Evolutionary conservation across 2,329 filamentous ascomycete species (phyloP).

Genomic region (Talaromyces sp.): DNA sequence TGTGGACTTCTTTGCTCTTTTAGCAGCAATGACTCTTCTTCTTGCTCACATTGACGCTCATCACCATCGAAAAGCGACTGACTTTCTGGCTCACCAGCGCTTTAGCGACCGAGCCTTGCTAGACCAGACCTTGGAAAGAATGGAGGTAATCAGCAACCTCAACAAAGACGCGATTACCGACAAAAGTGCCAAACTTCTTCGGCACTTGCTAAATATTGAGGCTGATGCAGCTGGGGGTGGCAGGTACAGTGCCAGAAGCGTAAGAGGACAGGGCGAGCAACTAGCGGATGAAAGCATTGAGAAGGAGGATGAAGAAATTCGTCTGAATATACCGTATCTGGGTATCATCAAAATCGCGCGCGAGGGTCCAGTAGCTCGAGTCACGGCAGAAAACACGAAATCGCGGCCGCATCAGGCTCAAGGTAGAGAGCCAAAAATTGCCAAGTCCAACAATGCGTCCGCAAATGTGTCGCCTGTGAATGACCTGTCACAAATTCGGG

Average conservation of each 20-base stretch:
- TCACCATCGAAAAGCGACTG: conserved; percentile 22
- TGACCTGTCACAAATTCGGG: background rate
- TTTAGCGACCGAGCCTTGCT: conserved; percentile 39
- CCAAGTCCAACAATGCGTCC: background rate
- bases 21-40: conserved; percentile 38
- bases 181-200: conserved; percentile 31
- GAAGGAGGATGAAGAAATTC: background rate
- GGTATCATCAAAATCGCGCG: conserved; percentile 19
- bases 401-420: background rate
- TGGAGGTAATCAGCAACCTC: conserved; percentile 28
- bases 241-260: conserved; percentile 8
- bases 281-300: background rate
- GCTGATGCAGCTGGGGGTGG: conserved; percentile 25
- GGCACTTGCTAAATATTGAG: conserved; percentile 33
- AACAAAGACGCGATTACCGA: conserved; percentile 31
- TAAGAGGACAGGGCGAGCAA: background rate
- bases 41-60: conserved; percentile 37
- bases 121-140: conserved; percentile 34
- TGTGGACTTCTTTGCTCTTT: conserved; percentile 39
- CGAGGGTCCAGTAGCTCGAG: conserved; percentile 12
- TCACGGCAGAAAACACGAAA: background rate
- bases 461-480: background rate
- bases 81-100: conserved; percentile 38
- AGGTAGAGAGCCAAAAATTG: background rate
- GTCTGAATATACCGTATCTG: conserved; percentile 20